These are phyloP conservation scores for Sclerotinia sclerotiorum DNA, from an alignment of 2,329 filamentous ascomycete genomes.

Conservation along the genomic window DNA sequence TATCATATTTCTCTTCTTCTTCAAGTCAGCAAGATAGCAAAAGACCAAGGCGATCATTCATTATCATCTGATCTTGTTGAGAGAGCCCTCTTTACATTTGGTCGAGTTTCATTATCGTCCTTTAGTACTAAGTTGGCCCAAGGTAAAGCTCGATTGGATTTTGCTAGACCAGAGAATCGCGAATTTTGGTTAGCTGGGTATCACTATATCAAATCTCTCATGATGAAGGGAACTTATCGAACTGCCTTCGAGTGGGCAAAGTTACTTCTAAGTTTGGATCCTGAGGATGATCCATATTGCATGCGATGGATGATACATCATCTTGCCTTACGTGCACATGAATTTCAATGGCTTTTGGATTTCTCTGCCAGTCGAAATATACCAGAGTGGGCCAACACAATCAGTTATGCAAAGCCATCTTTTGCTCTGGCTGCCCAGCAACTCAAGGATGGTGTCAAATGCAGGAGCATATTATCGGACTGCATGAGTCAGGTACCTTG, in stretches of 20 bases:
- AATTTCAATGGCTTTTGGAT: conserved; percentile 73
- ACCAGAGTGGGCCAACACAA: conserved; percentile 43
- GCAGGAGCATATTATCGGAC: conserved; percentile 61
- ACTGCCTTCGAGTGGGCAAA: conserved; percentile 95
- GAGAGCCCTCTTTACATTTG: conserved; percentile 88
- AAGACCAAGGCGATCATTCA: conserved; percentile 85
- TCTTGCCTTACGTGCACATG: conserved; percentile 76
- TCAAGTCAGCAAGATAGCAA: conserved; percentile 88
- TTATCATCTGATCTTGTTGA: conserved; percentile 86
- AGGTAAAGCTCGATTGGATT: conserved; percentile 79
- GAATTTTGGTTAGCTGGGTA: conserved; percentile 91
- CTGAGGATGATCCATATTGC: conserved; percentile 75
- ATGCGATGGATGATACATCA: conserved; percentile 80
- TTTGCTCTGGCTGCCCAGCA: conserved; percentile 74
- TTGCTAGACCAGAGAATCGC: conserved; percentile 79
- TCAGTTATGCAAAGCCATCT: conserved; percentile 74
- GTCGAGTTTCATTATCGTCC: conserved; percentile 79
- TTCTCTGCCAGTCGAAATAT: conserved; percentile 56
- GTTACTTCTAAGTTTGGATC: conserved; percentile 73
- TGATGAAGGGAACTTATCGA: conserved; percentile 88
- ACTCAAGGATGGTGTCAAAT: conserved; percentile 63
- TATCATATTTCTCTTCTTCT: conserved; percentile 95
- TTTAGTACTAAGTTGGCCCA: conserved; percentile 75
- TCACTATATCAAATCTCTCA: conserved; percentile 81
- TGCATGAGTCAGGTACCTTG: conserved; percentile 78